A percentile compares a stretch with the other conserved stretches of the same genome.
phyloP scores from a whole-genome alignment of 2,329 filamentous ascomycete genomes.

The Alternaria burnsii region DNA sequence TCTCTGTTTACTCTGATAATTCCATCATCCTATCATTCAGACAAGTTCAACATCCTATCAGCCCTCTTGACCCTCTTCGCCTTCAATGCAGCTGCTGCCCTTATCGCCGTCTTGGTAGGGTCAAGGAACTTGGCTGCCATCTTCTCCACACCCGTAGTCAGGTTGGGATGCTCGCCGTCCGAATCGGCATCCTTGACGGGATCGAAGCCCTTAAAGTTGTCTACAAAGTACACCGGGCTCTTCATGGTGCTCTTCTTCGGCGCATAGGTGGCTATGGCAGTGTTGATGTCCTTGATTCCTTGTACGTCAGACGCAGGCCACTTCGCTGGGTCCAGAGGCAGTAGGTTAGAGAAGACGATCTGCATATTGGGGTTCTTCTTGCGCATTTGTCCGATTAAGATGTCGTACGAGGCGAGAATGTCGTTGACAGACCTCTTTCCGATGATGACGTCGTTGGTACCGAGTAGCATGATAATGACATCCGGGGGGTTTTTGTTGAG shows the following conservation, averaged over 20 bases:
- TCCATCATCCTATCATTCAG: neutral
- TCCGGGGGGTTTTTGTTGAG: constrained; percentile 52
- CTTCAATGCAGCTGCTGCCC: constrained; percentile 19
- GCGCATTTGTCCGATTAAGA: constrained; percentile 55
- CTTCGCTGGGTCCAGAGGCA: constrained; percentile 36
- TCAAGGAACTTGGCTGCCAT: constrained; percentile 40
- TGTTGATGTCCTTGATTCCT: constrained; percentile 31
- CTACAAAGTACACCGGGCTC: constrained; percentile 40
- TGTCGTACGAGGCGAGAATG: constrained; percentile 51
- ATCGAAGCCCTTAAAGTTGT: constrained; percentile 42
- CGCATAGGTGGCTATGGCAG: constrained; percentile 28
- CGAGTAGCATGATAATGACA: constrained; percentile 59
- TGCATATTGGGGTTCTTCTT: constrained; percentile 52
- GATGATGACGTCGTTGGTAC: constrained; percentile 55
- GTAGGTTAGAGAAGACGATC: constrained; percentile 49
- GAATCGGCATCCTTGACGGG: constrained; percentile 36
- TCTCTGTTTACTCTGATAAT: neutral
- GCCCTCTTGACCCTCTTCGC: constrained; percentile 12
- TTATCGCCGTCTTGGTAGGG: constrained; percentile 30
- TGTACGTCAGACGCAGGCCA: constrained; percentile 29
- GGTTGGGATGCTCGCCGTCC: constrained; percentile 49
- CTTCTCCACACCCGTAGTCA: constrained; percentile 37
- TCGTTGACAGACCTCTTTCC: constrained; percentile 42
- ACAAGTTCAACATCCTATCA: neutral
- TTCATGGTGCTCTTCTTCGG: constrained; percentile 28